These are phyloP conservation scores for Gymnopilus dilepis DNA, from an alignment of 768 basidiomycete species.

Conservation along the genomic window DNA sequence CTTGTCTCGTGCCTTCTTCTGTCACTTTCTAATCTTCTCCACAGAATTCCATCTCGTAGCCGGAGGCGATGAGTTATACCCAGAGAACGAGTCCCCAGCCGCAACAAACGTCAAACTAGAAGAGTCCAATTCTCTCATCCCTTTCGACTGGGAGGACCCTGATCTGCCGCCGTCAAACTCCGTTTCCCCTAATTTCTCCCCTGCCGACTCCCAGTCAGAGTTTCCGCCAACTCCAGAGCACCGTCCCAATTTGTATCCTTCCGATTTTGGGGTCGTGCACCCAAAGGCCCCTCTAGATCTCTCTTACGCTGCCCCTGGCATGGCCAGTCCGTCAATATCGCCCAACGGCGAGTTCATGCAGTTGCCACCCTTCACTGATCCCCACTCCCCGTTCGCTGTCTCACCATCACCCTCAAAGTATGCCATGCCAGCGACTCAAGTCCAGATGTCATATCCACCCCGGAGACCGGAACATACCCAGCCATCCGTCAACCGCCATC, in stretches of 20 bases:
- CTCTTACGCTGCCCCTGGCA: conserved; percentile 23
- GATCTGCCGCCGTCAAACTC: conserved; percentile 43
- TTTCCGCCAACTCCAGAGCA: conserved; percentile 53
- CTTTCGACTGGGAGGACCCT: conserved; percentile 50
- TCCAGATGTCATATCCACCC: conserved; percentile 24
- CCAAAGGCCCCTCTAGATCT: conserved; percentile 27
- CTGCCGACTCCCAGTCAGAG: conserved; percentile 47
- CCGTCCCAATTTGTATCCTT: conserved; percentile 36
- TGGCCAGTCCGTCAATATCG: conserved; percentile 36
- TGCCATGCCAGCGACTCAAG: conserved; percentile 17
- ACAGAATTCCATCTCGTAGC: conserved; percentile 81
- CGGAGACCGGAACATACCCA: conserved; percentile 19
- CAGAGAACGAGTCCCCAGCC: conserved; percentile 51
- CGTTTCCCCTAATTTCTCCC: conserved; percentile 52
- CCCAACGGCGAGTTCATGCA: conserved; percentile 36
- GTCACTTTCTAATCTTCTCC: conserved; percentile 20
- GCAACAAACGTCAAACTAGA: conserved; percentile 60
- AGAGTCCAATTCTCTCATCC: conserved; percentile 47
- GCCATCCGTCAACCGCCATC: conserved; percentile 24
- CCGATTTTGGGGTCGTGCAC: conserved; percentile 30
- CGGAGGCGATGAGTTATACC: conserved; percentile 75
- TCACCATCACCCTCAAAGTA: conserved; percentile 23
- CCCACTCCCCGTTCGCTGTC: conserved; percentile 22
- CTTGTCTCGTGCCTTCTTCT: conserved; percentile 10
- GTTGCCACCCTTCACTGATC: conserved; percentile 29